Evolutionary conservation across 345 rosid genomes (phyloP), one percentile per base, ranked within the genome.

Genomic region (Jatropha curcas): DNA sequence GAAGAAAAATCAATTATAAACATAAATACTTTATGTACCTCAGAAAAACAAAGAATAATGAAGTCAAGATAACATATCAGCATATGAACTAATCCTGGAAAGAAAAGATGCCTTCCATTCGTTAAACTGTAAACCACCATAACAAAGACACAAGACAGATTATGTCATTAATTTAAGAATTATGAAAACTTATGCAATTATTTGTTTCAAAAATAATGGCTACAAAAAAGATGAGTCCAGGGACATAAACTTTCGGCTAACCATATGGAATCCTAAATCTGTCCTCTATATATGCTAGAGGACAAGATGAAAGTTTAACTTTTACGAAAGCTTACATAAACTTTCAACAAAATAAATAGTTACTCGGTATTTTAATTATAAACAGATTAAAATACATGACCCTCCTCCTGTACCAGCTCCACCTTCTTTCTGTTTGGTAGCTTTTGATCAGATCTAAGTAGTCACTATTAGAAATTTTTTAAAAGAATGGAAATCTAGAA

Each of bases 271-370:
- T 43, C 74, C 79, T 83, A 70, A 43, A 74, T 69, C 66, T 71
- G 84, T 51, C 81, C 68, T 77, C 75, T 59, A 68, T 56, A 30
- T 41, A 60, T n/a, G 52, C 76, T 80, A 77, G 80, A 83, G 61
- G 74, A 85, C 85, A 81, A 86, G 75, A 67, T 41, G 74, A 76
- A 86, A 77, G 78, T 76, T 80, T 4, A 80, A 76, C 83, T 82
- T 87, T 79, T 52, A 67, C 63, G 16, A 86, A 85, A 84, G 88
- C 76, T 84, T 70, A 10, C 71, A 84, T 63, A 75, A 75, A 77
- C 79, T 81, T 76, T 82, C 74, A 81, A 79, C 82, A 71, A 73
- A 79, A 10, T 41, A 74, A 79, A 77, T 55, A 76, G 80, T 71
- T 79, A 78, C 72, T 16, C 73, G 59, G 16, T 22, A 53, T 59